Evolutionary conservation across 805 yeast genomes (phyloP), one percentile per base, ranked within the genome.

Genomic region (Pichia rugopelliculosa): DNA sequence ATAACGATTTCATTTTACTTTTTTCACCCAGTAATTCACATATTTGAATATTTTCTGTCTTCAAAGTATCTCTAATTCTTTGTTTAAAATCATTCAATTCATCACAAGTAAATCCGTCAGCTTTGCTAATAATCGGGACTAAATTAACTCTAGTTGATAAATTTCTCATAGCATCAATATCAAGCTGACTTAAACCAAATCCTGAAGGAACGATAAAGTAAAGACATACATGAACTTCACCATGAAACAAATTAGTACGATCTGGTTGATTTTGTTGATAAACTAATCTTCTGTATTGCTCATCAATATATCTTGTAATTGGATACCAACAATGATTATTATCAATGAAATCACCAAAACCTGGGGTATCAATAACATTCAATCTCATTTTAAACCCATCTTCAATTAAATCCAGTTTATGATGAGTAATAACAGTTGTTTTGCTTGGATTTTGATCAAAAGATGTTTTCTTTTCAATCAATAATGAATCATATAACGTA

Each of bases 201-300:
- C 81, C 79, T 5, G 82, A 72, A 0, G 96, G 91, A 6, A 79
- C 74, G 46, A 91, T 71, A 61, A 91, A 86, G 68, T 88, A 91
- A 40, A 91, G 64, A 61, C 96, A 88, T 33, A 82, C 86, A 68
- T 91, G 96, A 36, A 91, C 82, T 47, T 95, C 74, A 54, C 75
- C 68, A 59, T 90, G 96, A 12, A 59, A 56, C 48, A 72, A 71
- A 57, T 66, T 64, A 51, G 53, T 44, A 46, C 91, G 75, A 53
- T 74, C 65, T 13, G 90, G 90, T 63, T 84, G 90, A 61, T 79
- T 86, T 57, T 84, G 88, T 68, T 87, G 96, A 53, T 79, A 79
- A 74, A 76, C 80, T 66, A 69, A 76, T 21, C 68, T 64, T 64
- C 78, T 79, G 62, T 84, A 83, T 65, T 87, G 91, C 54, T 83